phyloP scores from a whole-genome alignment of 169 alveolate genomes.

The Cryptosporidium sp. region DNA sequence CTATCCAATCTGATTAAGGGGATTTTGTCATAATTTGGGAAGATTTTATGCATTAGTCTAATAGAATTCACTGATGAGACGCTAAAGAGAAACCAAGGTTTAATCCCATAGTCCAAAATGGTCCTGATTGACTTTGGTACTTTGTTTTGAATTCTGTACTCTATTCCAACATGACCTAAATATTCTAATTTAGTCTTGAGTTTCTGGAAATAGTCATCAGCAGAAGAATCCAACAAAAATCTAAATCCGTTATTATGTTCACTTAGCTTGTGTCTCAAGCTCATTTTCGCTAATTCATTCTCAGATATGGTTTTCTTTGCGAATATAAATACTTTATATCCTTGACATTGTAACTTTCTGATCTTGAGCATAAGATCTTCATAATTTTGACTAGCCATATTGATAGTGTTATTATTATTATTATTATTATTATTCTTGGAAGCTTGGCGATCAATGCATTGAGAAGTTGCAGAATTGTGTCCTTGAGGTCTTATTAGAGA shows the following conservation, averaged over 20 bases:
- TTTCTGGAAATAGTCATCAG: constrained; percentile 33
- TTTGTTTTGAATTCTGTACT: constrained; percentile 45
- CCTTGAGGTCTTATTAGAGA: constrained; percentile 4
- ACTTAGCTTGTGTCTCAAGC: constrained; percentile 3
- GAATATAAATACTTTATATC: constrained; percentile 53
- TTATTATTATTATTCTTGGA: background rate
- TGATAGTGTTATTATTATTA: background rate
- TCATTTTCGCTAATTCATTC: background rate
- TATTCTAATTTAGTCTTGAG: constrained; percentile 41
- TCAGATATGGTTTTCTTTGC: constrained; percentile 48
- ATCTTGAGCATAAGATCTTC: constrained; percentile 32
- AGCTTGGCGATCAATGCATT: background rate
- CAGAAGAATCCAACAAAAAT: constrained; percentile 53
- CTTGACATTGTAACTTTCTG: constrained; percentile 45
- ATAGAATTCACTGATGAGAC: constrained; percentile 50
- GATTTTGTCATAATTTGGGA: constrained; percentile 38
- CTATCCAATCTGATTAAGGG: constrained; percentile 66
- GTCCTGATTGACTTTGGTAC: constrained; percentile 46
- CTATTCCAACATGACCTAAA: constrained; percentile 69
- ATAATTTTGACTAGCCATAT: background rate
- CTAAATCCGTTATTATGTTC: constrained; percentile 23
- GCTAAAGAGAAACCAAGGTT: constrained; percentile 67
- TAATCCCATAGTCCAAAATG: constrained; percentile 31
- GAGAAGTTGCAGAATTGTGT: background rate
- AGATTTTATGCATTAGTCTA: constrained; percentile 44